These are phyloP conservation scores for Hawksworthiomyces lignivorus DNA, from an alignment of 2,329 filamentous ascomycete species.

Conservation along the genomic window DNA sequence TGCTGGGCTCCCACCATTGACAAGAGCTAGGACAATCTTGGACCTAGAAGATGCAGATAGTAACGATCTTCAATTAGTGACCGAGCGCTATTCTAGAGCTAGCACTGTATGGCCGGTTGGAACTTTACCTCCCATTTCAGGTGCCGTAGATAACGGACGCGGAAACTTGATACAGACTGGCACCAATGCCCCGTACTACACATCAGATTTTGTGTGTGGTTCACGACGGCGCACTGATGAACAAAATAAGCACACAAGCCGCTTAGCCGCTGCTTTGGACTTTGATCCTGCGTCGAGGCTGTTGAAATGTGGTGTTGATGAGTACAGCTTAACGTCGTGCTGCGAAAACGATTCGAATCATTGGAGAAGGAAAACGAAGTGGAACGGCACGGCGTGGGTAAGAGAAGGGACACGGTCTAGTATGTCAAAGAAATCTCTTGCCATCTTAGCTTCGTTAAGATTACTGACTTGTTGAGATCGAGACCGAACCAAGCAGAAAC, in stretches of 20 bases:
- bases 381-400: conserved; percentile 36
- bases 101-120: conserved; percentile 73
- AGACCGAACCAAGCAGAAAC: conserved; percentile 12
- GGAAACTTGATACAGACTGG: conserved; percentile 60
- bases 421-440: conserved; percentile 12
- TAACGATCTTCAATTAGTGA: conserved; percentile 2
- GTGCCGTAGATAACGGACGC: conserved; percentile 53
- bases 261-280: conserved; percentile 73
- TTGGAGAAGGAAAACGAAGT: conserved; percentile 24
- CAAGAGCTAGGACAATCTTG: conserved; percentile 22
- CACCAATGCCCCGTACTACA: conserved; percentile 62
- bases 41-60: conserved; percentile 9
- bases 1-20: conserved; percentile 17
- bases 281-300: conserved; percentile 63
- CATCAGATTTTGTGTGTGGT: conserved; percentile 38
- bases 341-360: neutral
- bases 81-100: conserved; percentile 35
- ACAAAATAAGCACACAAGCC: conserved; percentile 62
- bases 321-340: neutral
- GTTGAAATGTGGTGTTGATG: conserved; percentile 44
- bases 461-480: neutral
- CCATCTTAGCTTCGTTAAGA: neutral
- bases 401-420: conserved; percentile 18
- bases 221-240: conserved; percentile 40
- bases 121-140: conserved; percentile 51